Evolutionary conservation across 441 rosid genomes (phyloP).

Genomic region (Melastoma candidum): DNA sequence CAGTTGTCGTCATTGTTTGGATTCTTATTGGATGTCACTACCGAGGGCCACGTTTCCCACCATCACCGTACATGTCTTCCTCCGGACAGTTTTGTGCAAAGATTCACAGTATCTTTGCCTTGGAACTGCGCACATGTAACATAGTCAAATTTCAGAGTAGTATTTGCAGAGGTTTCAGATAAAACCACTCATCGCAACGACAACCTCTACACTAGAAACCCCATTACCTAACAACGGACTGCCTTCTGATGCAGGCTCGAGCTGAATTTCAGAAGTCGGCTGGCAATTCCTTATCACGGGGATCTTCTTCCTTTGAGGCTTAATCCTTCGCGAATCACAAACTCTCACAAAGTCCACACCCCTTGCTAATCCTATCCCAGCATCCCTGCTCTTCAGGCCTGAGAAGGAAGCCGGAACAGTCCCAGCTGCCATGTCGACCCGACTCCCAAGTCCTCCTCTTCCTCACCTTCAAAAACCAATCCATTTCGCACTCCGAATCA

Average conservation of each 20-base stretch:
- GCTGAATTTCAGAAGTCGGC: slow-evolving; percentile 49
- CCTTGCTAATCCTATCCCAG: slow-evolving; percentile 48
- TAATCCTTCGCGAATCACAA: slow-evolving; percentile 43
- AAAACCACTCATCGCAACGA: not conserved
- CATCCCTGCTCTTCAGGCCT: slow-evolving; percentile 46
- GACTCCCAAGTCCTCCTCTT: slow-evolving; percentile 17
- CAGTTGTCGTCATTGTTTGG: slow-evolving; percentile 91
- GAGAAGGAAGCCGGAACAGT: slow-evolving; percentile 54
- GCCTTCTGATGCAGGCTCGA: slow-evolving; percentile 74
- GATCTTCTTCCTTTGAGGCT: slow-evolving; percentile 35
- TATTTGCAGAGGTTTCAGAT: not conserved
- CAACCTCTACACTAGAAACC: not conserved
- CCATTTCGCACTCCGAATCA: too few species aligned
- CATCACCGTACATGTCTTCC: slow-evolving; percentile 87
- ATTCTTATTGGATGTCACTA: slow-evolving; percentile 89
- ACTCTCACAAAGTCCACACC: slow-evolving; percentile 51
- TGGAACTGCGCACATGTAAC: slow-evolving; percentile 48
- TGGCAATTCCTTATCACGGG: slow-evolving; percentile 50
- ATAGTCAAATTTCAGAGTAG: not conserved
- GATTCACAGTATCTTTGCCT: slow-evolving; percentile 93
- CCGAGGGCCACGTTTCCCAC: slow-evolving; percentile 94
- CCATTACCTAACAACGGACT: slow-evolving; percentile 71
- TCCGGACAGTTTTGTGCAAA: slow-evolving; percentile 67
- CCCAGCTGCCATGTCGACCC: slow-evolving; percentile 51
- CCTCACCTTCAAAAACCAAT: slow-evolving; percentile 14